Conservation (phyloP, 768 basidiomycete species). For the Mycena filopes region DNA sequence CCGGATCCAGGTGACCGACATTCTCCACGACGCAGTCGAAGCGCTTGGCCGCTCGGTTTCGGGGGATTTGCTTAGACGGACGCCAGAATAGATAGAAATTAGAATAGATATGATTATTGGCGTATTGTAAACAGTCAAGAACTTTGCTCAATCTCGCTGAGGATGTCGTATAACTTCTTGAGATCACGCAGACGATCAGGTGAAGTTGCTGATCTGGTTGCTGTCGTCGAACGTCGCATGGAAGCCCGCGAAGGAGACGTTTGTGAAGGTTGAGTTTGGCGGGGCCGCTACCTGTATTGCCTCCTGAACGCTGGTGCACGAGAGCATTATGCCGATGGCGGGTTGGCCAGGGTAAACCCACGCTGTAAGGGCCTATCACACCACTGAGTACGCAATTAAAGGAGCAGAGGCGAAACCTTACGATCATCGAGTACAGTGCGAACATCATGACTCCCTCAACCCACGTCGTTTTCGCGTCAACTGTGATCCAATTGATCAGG, state of each 20-base stretch:
- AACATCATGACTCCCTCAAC: conserved; percentile 71
- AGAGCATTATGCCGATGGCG: conserved; percentile 42
- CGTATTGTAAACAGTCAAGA: conserved; percentile 11
- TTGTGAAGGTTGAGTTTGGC: conserved; percentile 13
- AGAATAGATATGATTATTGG: conserved; percentile 1
- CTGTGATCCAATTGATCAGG: conserved; percentile 82
- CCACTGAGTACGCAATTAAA: neutral
- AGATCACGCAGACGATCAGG: conserved; percentile 32
- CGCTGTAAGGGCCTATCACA: conserved; percentile 39
- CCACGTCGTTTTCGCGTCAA: conserved; percentile 84
- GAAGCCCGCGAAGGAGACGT: conserved; percentile 21
- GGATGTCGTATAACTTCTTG: conserved; percentile 32
- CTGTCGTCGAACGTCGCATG: conserved; percentile 25
- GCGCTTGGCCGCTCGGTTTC: conserved; percentile 62
- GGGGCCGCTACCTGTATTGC: conserved; percentile 15
- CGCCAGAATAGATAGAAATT: conserved; percentile 23
- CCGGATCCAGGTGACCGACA: conserved; percentile 64
- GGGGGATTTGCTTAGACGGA: conserved; percentile 46
- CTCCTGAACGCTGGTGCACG: conserved; percentile 35
- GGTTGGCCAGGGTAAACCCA: conserved; percentile 52
- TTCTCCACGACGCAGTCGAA: conserved; percentile 65
- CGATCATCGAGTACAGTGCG: conserved; percentile 75
- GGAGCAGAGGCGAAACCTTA: conserved; percentile 38
- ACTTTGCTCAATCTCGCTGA: conserved; percentile 14
- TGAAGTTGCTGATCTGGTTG: conserved; percentile 30